phyloP scores from a whole-genome alignment of 2,329 filamentous ascomycete species.

The Didymella exigua region DNA sequence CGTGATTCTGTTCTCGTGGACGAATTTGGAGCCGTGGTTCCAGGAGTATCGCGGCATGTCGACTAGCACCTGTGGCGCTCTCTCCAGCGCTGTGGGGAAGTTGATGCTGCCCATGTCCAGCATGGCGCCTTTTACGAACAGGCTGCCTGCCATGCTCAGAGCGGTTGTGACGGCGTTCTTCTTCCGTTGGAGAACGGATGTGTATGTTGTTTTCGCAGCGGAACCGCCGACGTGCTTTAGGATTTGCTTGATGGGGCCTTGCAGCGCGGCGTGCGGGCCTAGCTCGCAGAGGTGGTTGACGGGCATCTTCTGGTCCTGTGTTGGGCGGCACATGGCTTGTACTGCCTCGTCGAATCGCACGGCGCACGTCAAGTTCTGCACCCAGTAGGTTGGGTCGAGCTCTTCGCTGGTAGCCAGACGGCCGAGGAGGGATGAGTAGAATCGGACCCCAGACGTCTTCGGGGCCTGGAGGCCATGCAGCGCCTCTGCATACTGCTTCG shows the following conservation, averaged over 20 bases:
- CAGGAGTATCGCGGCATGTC: constrained; percentile 44
- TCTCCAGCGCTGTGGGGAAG: not conserved
- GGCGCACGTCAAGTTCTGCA: constrained; percentile 5
- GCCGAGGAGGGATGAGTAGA: not conserved
- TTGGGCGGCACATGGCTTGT: not conserved
- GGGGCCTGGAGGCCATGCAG: constrained; percentile 3
- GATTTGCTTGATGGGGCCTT: constrained; percentile 16
- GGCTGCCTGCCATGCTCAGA: not conserved
- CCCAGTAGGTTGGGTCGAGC: constrained; percentile 18
- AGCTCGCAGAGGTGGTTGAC: constrained; percentile 6
- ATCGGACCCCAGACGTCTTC: not conserved
- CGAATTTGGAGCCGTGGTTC: constrained; percentile 41
- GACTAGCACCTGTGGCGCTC: not conserved
- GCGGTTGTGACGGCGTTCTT: constrained; percentile 5
- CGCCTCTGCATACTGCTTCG: constrained; percentile 20
- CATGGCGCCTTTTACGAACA: not conserved
- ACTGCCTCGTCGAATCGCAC: constrained; percentile 15
- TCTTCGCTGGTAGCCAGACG: constrained; percentile 1
- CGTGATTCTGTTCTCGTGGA: constrained; percentile 23
- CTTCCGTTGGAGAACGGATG: not conserved
- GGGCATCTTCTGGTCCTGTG: not conserved
- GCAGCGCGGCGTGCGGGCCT: constrained; percentile 13
- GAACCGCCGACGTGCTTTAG: not conserved
- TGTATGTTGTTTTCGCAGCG: not conserved
- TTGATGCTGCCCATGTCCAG: not conserved